Evolutionary conservation across 1,284 basidiomycete species (phyloP).

Genomic region (Apiotrichum mycotoxinovorans): DNA sequence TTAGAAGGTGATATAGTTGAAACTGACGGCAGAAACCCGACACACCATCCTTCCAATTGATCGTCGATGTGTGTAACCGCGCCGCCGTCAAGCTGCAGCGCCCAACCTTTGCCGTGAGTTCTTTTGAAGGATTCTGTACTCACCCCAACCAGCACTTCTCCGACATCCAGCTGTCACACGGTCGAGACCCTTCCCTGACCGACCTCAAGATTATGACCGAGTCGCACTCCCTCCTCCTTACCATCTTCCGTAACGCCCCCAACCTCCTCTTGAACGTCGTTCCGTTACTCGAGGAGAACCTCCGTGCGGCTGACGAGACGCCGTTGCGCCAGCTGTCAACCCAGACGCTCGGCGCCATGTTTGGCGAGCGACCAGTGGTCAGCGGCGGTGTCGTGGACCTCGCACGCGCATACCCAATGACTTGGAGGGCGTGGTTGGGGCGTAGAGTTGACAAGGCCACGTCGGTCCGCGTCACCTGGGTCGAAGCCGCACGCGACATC

Average conservation of each 20-base stretch:
- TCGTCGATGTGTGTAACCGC: slow-evolving; percentile 78
- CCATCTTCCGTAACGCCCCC: slow-evolving; percentile 76
- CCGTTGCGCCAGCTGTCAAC: slow-evolving; percentile 74
- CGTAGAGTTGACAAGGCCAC: slow-evolving; percentile 74
- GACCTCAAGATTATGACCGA: slow-evolving; percentile 56
- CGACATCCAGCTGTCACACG: slow-evolving; percentile 68
- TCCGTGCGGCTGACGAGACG: slow-evolving; percentile 67
- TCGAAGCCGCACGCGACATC: slow-evolving; percentile 66
- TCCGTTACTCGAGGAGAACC: slow-evolving; percentile 87
- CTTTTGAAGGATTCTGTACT: neutral
- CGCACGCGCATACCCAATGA: slow-evolving; percentile 70
- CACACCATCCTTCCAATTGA: slow-evolving; percentile 76
- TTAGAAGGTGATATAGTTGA: too few species aligned
- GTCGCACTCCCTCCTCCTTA: slow-evolving; percentile 81
- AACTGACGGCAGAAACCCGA: slow-evolving; percentile 59
- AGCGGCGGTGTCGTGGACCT: slow-evolving; percentile 60
- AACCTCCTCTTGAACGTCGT: slow-evolving; percentile 81
- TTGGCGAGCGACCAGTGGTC: slow-evolving; percentile 61
- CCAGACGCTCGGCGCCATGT: slow-evolving; percentile 83
- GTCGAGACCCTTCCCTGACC: slow-evolving; percentile 49
- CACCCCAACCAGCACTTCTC: slow-evolving; percentile 64
- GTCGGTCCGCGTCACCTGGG: slow-evolving; percentile 70
- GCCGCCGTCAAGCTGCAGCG: slow-evolving; percentile 83
- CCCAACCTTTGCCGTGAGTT: slow-evolving; percentile 65
- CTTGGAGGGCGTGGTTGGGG: slow-evolving; percentile 82